These are phyloP conservation scores for Suillus bovinus DNA, from an alignment of 768 basidiomycete species.

Conservation along the genomic window DNA sequence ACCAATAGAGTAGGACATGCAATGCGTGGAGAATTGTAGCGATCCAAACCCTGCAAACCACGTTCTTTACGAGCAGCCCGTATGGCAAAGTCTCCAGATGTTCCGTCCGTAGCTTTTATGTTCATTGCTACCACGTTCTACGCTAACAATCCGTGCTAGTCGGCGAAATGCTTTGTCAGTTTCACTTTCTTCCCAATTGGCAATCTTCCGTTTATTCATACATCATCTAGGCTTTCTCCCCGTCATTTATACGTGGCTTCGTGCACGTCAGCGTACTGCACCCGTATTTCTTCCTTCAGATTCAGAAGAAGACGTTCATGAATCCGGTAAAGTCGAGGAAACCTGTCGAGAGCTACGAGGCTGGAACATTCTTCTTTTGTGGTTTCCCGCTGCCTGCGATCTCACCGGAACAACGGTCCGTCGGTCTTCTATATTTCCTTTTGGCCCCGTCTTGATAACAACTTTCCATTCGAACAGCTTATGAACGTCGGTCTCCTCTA, in stretches of 20 bases:
- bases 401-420: conserved; percentile 88
- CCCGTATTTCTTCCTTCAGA: conserved; percentile 58
- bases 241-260: conserved; percentile 70
- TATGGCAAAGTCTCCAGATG: conserved; percentile 92
- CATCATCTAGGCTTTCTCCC: conserved; percentile 73
- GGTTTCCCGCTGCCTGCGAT: conserved; percentile 89
- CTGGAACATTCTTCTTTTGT: conserved; percentile 73
- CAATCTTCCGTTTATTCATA: conserved; percentile 16
- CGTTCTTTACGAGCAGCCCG: conserved; percentile 90
- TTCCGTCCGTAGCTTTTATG: conserved; percentile 58
- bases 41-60: conserved; percentile 59
- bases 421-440: conserved; percentile 22
- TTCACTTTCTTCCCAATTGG: conserved; percentile 6
- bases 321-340: conserved; percentile 32
- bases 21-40: conserved; percentile 93
- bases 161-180: conserved; percentile 93
- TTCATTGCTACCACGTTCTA: conserved; percentile 8
- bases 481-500: conserved; percentile 97
- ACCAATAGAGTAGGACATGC: conserved; percentile 72
- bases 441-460: conserved; percentile 5
- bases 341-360: conserved; percentile 55
- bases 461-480: conserved; percentile 40
- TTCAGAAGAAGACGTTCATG: conserved; percentile 43
- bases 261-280: conserved; percentile 43
- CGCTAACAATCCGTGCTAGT: conserved; percentile 54